Evolutionary conservation across 805 yeast species (phyloP).

Genomic region (Candida ovalis): DNA sequence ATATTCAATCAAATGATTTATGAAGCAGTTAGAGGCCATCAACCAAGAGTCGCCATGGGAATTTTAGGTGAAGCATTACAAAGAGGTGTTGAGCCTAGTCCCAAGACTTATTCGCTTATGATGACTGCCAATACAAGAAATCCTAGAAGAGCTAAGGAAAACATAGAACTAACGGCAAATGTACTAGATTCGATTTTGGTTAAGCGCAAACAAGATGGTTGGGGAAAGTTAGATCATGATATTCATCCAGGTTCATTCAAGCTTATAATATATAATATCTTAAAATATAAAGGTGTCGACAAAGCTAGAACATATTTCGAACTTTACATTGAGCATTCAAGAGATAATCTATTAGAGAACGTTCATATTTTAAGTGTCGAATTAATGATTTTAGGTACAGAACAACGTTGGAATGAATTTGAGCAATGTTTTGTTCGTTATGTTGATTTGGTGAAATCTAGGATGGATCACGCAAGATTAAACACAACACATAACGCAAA

Average conservation of each 20-base stretch:
- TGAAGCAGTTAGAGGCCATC: constrained; percentile 15
- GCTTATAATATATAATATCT: constrained; percentile 15
- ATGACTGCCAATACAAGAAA: constrained; percentile 20
- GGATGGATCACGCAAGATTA: constrained; percentile 15
- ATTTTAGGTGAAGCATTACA: constrained; percentile 18
- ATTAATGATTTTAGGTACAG: constrained; percentile 28
- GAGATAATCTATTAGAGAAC: constrained; percentile 24
- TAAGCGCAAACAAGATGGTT: constrained; percentile 15
- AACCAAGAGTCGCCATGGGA: constrained; percentile 16
- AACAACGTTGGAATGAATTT: constrained; percentile 31
- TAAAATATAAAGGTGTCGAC: constrained; percentile 16
- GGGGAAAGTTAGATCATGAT: constrained; percentile 23
- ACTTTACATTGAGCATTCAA: constrained; percentile 22
- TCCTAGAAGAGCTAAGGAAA: constrained; percentile 12
- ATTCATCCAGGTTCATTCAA: constrained; percentile 25
- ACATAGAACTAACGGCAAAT: constrained; percentile 15
- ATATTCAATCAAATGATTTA: constrained; percentile 27
- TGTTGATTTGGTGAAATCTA: constrained; percentile 13
- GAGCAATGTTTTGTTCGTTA: constrained; percentile 26
- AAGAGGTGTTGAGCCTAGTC: constrained; percentile 12
- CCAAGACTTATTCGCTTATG: constrained; percentile 28
- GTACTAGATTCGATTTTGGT: constrained; percentile 23
- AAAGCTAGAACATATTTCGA: constrained; percentile 29
- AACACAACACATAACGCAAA: background rate
- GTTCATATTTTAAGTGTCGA: constrained; percentile 26